Evolutionary conservation across 495 filamentous ascomycete genomes (phyloP).

Genomic region (Elasticomyces elasticus): DNA sequence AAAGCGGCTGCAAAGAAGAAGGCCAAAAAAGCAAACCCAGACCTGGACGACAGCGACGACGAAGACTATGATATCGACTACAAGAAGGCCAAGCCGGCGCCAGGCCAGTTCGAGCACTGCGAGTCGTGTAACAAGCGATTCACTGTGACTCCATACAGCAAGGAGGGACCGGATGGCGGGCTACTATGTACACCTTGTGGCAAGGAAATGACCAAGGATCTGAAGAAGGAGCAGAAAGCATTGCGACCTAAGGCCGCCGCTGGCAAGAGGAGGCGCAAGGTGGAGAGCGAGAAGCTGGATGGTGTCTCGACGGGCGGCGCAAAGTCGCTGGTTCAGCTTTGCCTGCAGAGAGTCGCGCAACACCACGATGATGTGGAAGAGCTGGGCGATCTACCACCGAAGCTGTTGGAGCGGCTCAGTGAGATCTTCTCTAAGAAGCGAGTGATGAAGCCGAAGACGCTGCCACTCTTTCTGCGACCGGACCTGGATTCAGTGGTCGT

Average conservation of each 20-base stretch:
- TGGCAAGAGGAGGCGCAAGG: conserved; percentile 47
- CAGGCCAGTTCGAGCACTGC: conserved; percentile 84
- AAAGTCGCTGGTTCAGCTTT: conserved; percentile 63
- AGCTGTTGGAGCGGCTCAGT: conserved; percentile 61
- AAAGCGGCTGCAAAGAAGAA: conserved; percentile 46
- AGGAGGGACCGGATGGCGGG: conserved; percentile 69
- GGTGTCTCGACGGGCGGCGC: conserved; percentile 59
- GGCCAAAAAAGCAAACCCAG: conserved; percentile 24
- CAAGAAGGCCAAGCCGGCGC: conserved; percentile 53
- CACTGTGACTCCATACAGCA: conserved; percentile 84
- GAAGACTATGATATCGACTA: conserved; percentile 41
- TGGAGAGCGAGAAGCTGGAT: conserved; percentile 71
- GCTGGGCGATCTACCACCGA: conserved; percentile 64
- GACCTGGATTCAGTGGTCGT: conserved; percentile 56
- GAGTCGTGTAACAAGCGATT: conserved; percentile 79
- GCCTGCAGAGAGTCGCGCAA: conserved; percentile 73
- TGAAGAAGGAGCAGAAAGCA: conserved; percentile 49
- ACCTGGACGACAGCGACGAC: conserved; percentile 41
- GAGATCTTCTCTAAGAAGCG: conserved; percentile 72
- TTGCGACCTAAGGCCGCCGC: conserved; percentile 47
- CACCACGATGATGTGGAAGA: conserved; percentile 75
- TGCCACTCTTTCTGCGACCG: conserved; percentile 68
- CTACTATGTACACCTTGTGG: conserved; percentile 78
- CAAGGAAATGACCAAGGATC: conserved; percentile 54
- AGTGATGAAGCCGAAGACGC: conserved; percentile 55